Evolutionary conservation across 305 asterid genomes (phyloP), one percentile per base, ranked within the genome.

Genomic region (Solanum hybrid): DNA sequence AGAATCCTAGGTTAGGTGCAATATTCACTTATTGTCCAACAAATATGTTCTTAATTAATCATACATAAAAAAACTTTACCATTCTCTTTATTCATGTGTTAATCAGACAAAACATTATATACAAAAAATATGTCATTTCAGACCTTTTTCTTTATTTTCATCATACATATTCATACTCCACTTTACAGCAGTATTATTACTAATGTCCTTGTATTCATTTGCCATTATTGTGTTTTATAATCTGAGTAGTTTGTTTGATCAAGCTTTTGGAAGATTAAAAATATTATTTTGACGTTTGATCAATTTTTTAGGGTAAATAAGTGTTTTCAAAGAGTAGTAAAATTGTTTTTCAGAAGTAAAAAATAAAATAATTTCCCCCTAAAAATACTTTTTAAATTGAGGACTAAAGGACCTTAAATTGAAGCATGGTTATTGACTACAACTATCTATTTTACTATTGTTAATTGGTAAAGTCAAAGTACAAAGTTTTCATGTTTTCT

Each of bases 1-100:
- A 37, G 27, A 69, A 31, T 38, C 66, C 71, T 72, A 87, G 89
- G 71, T 72, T 87, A 87, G 89, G 89, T 87, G 66, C 40, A 51
- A 6, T 87, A 22, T 87, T 73, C 36, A 60, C 14, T 16, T 87
- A 31, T 87, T 51, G 20, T 46, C 40, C 40, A 31, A 84, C 73
- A 84, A 84, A 29, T 84, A 4, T 84, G 75, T 35, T 81, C 87
- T 51, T 84, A 51, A 51, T 84, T 84, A 84, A 51, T 84, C 87
- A 29, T 29, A 29, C 87, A 84, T 84, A 46, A 46, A 17, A 51
- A 17, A 56, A 31, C 38, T 64, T 51, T 35, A 84, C 38, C 29
- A 82, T 24, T 17, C 27, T 27, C 10, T 34, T 29, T 36, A 51
- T 84, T 82, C 40, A 17, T 46, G 73, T 82, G 17, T 46, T 82